Evolutionary conservation across 129 eudicot species (phyloP), one percentile per base, ranked within the genome.

Genomic region (Flaveria ramosissima): DNA sequence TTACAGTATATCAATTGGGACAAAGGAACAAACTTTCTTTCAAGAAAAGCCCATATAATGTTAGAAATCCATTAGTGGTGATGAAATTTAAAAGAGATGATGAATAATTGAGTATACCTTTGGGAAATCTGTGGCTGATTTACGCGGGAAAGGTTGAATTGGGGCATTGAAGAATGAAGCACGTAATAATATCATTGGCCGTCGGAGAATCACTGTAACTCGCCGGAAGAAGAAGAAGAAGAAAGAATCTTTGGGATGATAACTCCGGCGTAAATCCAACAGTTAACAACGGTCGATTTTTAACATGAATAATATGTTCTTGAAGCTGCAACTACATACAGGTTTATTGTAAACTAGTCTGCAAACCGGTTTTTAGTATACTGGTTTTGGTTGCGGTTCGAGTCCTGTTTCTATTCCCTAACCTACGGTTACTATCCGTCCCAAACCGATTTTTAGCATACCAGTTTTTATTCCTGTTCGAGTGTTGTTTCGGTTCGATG

Each of bases 121-220:
- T 16, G 75, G 84, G 51, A 77, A 67, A 43, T 48, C 36, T 59
- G 81, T 21, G 27, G 61, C 45, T 53, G 84, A 57, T 72, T 83
- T 75, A 65, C 17, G 75, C 41, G 85, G 92, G 85, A 85, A 80
- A 74, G 76, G 67, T 70, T 74, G 83, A 71, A 74, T 72, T 42
- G 81, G 70, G 79, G 75, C 13, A 69, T 70, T 64, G 23, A 80
- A 83, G 39, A 80, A 57, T 24, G 87, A 77, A 57, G 70, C 78
- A 59, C 85, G 83, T 63, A 71, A 53, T 56, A 71, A 42, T 43
- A 75, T 76, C 80, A 68, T 74, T 1, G 50, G 76, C 9, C 1
- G 32, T 17, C 59, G 59, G 59, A 16, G 59, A 52, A 52, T 16
- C 21, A 9, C 21, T 36, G 41, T 36, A 36, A 36, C 41, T 53